These are phyloP conservation scores for Persicaria tinctoria DNA, from an alignment of 148 eudicot species.

Conservation along the genomic window DNA sequence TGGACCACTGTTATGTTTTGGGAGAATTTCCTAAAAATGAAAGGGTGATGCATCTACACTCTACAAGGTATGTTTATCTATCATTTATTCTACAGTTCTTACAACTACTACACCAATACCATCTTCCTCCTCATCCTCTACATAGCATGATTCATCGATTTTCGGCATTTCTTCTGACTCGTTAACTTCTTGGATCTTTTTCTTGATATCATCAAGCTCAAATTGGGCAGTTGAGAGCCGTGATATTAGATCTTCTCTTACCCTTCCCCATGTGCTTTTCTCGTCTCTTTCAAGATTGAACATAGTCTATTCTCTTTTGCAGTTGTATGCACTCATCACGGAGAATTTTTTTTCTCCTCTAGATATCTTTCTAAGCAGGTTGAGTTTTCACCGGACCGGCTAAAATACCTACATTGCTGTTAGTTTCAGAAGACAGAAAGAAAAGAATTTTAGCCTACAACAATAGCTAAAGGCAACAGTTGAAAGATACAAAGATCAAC, in stretches of 20 bases:
- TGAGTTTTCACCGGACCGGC: slow-evolving; percentile 31
- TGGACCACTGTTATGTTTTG: neutral
- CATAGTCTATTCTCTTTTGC: slow-evolving; percentile 30
- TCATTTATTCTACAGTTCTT: neutral
- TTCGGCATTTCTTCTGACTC: slow-evolving; percentile 36
- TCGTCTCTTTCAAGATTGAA: slow-evolving; percentile 32
- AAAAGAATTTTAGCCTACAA: neutral
- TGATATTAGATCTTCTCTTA: slow-evolving; percentile 28
- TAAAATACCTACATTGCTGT: slow-evolving; percentile 41
- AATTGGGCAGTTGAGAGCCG: slow-evolving; percentile 25
- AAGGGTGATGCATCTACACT: neutral
- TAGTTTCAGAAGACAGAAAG: neutral
- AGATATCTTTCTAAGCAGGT: slow-evolving; percentile 26
- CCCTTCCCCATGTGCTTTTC: slow-evolving; percentile 31
- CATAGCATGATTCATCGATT: slow-evolving; percentile 1
- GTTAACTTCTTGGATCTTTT: slow-evolving; percentile 24
- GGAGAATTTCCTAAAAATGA: neutral
- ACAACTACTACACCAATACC: neutral
- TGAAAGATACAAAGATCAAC: neutral
- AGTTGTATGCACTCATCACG: slow-evolving; percentile 33
- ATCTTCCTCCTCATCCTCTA: neutral
- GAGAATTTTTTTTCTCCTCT: slow-evolving; percentile 21
- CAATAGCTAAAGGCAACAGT: neutral
- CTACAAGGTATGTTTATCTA: neutral
- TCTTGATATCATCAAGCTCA: slow-evolving; percentile 28